These are phyloP conservation scores for Calonectria pauciramosa DNA, from an alignment of 2,329 filamentous ascomycete species.

Conservation along the genomic window DNA sequence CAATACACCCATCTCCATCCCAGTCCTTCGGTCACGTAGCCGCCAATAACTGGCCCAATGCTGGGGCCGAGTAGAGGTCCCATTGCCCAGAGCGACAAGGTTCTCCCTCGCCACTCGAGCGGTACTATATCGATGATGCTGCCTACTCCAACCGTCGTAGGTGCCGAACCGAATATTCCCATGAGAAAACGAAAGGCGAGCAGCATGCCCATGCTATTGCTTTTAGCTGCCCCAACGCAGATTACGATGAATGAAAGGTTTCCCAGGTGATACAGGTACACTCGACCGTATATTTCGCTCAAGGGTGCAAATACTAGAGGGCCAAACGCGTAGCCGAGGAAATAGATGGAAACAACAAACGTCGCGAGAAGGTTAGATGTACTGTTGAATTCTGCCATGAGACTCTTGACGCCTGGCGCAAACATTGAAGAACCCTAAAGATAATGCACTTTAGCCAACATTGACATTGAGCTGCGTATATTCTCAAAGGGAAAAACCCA, in stretches of 20 bases:
- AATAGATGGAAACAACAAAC: slow-evolving; percentile 69
- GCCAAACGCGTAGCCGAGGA: slow-evolving; percentile 65
- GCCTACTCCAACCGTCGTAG: slow-evolving; percentile 64
- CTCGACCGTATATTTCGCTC: slow-evolving; percentile 61
- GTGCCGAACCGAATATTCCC: slow-evolving; percentile 57
- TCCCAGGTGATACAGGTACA: slow-evolving; percentile 54
- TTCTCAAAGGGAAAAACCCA: neutral
- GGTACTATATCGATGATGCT: slow-evolving; percentile 65
- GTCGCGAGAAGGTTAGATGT: slow-evolving; percentile 57
- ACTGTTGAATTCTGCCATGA: slow-evolving; percentile 65
- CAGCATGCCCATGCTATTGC: slow-evolving; percentile 56
- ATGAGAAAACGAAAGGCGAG: slow-evolving; percentile 62
- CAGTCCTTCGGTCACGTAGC: slow-evolving; percentile 56
- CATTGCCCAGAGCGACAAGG: slow-evolving; percentile 61
- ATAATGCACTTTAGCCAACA: neutral
- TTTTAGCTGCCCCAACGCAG: slow-evolving; percentile 61
- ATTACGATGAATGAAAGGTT: slow-evolving; percentile 72
- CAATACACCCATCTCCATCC: slow-evolving; percentile 67
- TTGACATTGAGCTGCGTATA: too few species aligned
- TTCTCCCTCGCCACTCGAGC: slow-evolving; percentile 60
- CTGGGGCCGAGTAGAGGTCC: slow-evolving; percentile 64
- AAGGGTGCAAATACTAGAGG: slow-evolving; percentile 63
- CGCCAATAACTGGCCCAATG: slow-evolving; percentile 64
- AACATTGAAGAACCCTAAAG: slow-evolving; percentile 62
- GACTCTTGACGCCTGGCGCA: slow-evolving; percentile 66